These are phyloP conservation scores for Hypoxylon sp. DNA, from an alignment of 2,329 filamentous ascomycete genomes.

Conservation along the genomic window DNA sequence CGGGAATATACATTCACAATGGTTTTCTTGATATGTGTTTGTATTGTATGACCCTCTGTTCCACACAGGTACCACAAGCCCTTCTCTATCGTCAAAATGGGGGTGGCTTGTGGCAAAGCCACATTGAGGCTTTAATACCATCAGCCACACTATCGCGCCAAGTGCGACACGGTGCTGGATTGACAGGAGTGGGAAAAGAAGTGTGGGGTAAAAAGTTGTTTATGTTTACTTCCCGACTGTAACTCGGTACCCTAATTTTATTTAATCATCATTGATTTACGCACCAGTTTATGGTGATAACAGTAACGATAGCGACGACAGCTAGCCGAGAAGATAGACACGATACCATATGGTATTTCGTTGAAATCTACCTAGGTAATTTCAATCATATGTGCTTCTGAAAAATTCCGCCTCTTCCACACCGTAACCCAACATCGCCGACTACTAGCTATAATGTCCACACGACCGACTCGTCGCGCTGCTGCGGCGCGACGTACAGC, in stretches of 20 bases:
- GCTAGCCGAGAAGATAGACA: not conserved
- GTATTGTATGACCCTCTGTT: not conserved
- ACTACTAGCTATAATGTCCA: conserved; percentile 48
- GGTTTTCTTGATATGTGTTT: no score
- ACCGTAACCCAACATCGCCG: not conserved
- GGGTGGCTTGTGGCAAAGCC: not conserved
- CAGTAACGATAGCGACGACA: not conserved
- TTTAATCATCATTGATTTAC: conserved; percentile 12
- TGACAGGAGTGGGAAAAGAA: not conserved
- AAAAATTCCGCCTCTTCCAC: not conserved
- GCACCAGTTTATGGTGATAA: not conserved
- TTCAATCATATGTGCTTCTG: not conserved
- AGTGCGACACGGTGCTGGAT: not conserved
- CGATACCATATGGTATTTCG: not conserved
- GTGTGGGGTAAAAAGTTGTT: conserved; percentile 16
- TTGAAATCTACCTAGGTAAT: conserved; percentile 4
- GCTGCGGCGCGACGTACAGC: conserved; percentile 75
- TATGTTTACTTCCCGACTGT: conserved; percentile 14
- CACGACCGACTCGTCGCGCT: conserved; percentile 61
- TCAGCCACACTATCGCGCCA: not conserved
- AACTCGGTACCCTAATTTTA: conserved; percentile 24
- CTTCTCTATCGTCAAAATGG: not conserved
- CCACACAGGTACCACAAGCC: not conserved
- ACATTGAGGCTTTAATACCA: not conserved
- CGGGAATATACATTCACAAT: no score